Percentiles rank a stretch among this genome's conserved stretches.
Conservation (phyloP, 495 filamentous ascomycete genomes). For the Talaromyces trachyspermus region DNA sequence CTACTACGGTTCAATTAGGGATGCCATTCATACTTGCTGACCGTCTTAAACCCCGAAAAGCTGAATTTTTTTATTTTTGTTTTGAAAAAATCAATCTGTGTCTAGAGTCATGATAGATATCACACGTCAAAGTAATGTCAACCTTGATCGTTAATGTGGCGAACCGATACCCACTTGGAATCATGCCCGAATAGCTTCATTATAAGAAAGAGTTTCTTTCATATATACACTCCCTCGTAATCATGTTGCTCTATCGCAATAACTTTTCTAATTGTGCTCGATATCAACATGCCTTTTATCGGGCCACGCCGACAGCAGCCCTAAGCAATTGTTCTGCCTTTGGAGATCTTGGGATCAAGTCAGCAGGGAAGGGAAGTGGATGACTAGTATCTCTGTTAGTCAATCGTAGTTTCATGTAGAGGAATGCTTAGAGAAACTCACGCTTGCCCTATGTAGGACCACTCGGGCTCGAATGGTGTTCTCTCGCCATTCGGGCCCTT, state of each 20-base stretch:
- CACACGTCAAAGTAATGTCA: not conserved
- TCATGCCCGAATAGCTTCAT: not conserved
- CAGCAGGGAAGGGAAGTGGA: not conserved
- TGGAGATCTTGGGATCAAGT: not conserved
- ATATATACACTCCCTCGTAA: not conserved
- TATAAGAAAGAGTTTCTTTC: not conserved
- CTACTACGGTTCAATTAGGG: no score
- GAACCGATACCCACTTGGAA: not conserved
- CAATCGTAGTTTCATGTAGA: not conserved
- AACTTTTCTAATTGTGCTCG: not conserved
- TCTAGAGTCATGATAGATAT: not conserved
- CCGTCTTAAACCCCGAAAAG: no score
- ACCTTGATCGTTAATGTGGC: not conserved
- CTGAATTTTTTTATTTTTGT: not conserved
- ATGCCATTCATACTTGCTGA: not conserved
- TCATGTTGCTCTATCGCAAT: not conserved
- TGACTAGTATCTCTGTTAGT: not conserved
- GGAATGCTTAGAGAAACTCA: not conserved
- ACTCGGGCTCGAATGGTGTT: not conserved
- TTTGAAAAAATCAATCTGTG: not conserved
- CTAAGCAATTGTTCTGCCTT: conserved; percentile 1
- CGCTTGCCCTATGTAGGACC: conserved; percentile 1
- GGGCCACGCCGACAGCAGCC: not conserved
- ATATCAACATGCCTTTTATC: not conserved
- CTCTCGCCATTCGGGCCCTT: conserved; percentile 12